Evolutionary conservation across 1,284 basidiomycete species (phyloP), one percentile per base, ranked within the genome.

Genomic region (Malassezia japonica): DNA sequence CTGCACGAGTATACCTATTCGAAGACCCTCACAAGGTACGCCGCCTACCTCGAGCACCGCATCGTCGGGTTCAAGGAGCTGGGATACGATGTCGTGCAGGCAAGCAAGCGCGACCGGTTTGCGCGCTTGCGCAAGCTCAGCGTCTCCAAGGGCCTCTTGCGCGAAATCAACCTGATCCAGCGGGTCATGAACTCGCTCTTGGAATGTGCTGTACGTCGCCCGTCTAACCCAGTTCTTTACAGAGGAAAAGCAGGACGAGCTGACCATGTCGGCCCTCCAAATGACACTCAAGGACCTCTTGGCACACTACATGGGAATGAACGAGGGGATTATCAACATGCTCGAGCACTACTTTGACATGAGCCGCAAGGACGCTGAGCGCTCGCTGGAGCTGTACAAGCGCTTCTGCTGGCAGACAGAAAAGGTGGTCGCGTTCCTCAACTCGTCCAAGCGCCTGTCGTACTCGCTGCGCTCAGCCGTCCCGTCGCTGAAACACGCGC

Each of bases 261-360:
- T 96, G 44, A 87, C 85, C 0, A 83, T 87, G 50, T 83, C 86
- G 1, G 88, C 94, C 1, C 79, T 95, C 55, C 80, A 87, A 35
- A 87, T 99, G 85, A 79, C 94, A n/a, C 86, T 96, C 61, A 96
- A 96, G 71, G 94, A 99, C 73, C 79, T 98, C 6, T 79, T 98
- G 41, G 86, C 94, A 49, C 78, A 98, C 16, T 96, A 96, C 74
- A 91, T 94, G 69, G 90, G 88, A 3, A 85, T 89, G 55, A 99
- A 99, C 66, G 92, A 99, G 71, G 92, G 92, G 50, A 87, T 96
- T 41, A 94, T 95, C 76, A 98, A 96, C 72, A 83, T 96, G 31
- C 60, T 71, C 27, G 46, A 96, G 71, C 86, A 94, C 75, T 99
- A 96, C 75, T 96, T 98, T 70, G 92, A 96, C 71, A 98, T 98